Conservation (phyloP, 2,329 filamentous ascomycete genomes). For the Ophioceras dolichostomum region DNA sequence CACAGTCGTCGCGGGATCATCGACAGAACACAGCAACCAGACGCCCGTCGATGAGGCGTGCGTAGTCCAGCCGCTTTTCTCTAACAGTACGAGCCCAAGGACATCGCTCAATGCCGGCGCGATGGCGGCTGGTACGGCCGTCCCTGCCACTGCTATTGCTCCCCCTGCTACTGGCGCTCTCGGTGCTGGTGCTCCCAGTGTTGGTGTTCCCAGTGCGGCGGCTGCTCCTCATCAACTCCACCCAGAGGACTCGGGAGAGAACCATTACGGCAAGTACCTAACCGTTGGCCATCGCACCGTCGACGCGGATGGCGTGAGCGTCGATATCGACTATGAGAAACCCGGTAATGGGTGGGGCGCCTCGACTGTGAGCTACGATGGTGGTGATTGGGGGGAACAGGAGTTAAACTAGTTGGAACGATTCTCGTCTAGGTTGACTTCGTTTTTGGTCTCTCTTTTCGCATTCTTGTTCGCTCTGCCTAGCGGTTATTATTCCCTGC, state of each 20-base stretch:
- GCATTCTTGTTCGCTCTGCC: neutral
- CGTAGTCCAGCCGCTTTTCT: neutral
- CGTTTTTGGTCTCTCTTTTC: neutral
- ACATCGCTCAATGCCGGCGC: no score
- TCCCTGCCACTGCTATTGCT: neutral
- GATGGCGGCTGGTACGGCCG: neutral
- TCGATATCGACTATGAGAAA: neutral
- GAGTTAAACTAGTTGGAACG: neutral
- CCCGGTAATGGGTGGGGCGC: neutral
- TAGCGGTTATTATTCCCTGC: neutral
- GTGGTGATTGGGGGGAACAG: neutral
- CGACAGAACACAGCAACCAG: neutral
- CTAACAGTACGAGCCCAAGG: neutral
- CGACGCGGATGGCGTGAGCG: neutral
- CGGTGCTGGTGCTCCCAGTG: neutral
- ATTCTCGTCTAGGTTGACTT: neutral
- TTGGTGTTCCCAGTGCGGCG: neutral
- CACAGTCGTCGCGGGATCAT: neutral
- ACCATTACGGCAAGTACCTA: neutral
- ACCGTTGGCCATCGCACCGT: neutral
- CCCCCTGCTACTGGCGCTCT: neutral
- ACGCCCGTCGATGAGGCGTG: neutral
- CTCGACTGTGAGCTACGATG: neutral
- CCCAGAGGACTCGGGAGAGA: neutral
- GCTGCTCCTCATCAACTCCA: neutral